Conservation (phyloP, 2,329 filamentous ascomycete species). For the Epichloe scottii region DNA sequence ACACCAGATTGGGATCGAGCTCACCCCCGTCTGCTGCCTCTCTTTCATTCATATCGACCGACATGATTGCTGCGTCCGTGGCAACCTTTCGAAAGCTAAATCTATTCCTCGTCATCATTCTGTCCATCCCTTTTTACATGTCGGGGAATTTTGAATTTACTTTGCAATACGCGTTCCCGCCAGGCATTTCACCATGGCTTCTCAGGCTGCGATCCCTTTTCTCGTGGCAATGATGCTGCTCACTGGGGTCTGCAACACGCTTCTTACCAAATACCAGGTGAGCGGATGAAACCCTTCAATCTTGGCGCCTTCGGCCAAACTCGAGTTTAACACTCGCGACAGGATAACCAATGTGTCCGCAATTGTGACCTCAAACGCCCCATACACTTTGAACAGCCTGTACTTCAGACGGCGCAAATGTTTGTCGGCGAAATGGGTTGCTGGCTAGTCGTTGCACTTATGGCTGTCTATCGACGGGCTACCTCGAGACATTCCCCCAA, state of each 20-base stretch:
- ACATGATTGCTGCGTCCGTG: background rate
- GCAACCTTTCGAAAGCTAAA: background rate
- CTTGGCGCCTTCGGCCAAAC: background rate
- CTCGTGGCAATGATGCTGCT: conserved; percentile 93
- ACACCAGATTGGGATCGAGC: background rate
- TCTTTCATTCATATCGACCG: background rate
- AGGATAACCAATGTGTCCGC: conserved; percentile 95
- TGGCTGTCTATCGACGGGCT: conserved; percentile 52
- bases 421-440: conserved; percentile 93
- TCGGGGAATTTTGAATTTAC: background rate
- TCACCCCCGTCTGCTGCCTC: background rate
- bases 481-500: conserved; percentile 28
- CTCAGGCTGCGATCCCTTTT: conserved; percentile 62
- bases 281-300: conserved; percentile 10
- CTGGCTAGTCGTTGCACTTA: conserved; percentile 75
- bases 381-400: conserved; percentile 79
- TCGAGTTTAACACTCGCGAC: background rate
- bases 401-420: conserved; percentile 96
- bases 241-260: conserved; percentile 91
- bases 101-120: background rate
- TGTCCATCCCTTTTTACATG: background rate
- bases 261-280: conserved; percentile 94
- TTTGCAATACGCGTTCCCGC: background rate
- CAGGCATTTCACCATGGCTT: conserved; percentile 43
- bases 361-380: conserved; percentile 67